phyloP scores from a whole-genome alignment of 192 early-diverging fungal species.

The Backusella morwellensis region DNA sequence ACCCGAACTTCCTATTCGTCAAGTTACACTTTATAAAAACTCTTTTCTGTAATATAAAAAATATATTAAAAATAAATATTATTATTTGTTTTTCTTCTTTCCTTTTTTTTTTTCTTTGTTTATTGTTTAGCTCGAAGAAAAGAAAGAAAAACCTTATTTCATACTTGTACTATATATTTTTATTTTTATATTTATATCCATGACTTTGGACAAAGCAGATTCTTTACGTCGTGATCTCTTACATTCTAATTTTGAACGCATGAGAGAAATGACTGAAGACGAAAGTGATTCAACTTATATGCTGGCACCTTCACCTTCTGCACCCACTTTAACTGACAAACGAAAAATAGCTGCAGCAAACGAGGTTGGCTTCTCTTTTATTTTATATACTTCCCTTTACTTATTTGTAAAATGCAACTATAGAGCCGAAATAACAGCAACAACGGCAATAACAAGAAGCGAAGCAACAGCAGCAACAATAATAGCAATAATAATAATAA shows the following conservation, averaged over 20 bases:
- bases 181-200: neutral
- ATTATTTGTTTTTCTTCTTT: neutral
- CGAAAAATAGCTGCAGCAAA: neutral
- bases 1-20: slow-evolving; percentile 12
- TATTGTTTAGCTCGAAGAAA: neutral
- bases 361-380: neutral
- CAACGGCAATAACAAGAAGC: neutral
- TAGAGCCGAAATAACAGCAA: neutral
- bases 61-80: neutral
- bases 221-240: slow-evolving; percentile 22
- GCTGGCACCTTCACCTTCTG: neutral
- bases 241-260: slow-evolving; percentile 21
- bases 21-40: slow-evolving; percentile 17
- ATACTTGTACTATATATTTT: neutral
- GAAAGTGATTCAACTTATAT: neutral
- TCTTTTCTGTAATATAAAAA: neutral
- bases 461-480: neutral
- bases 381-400: neutral
- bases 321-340: neutral
- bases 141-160: neutral
- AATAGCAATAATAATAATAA: neutral
- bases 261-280: neutral
- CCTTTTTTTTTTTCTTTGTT: neutral
- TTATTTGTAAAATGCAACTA: neutral
- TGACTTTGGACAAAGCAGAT: slow-evolving; percentile 11